Base-by-base conservation (phyloP, 495 filamentous ascomycete species). In the Penicillium coffeae region DNA sequence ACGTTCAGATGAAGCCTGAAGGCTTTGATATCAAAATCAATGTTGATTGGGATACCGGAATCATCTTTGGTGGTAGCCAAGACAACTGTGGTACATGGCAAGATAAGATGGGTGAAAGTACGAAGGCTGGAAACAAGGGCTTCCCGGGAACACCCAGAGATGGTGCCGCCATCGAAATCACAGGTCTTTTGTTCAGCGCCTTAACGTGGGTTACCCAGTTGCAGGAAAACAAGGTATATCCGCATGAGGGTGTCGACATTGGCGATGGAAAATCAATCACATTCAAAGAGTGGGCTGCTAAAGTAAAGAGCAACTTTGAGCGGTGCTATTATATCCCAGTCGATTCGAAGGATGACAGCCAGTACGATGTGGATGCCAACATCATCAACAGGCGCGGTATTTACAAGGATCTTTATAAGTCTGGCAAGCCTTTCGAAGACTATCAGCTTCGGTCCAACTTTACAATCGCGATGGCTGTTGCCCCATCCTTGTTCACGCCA, bases 61-160 rank as follows among this genome's bases (percentile, higher is more conserved):
- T 99, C 44, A 84, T 99, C 49, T 95, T 91, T 55, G 94, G 94
- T 32, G 94, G 94, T 30, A 96, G 86, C 54, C 89, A 96, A 62
- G 73, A 70, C 63, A 99, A 99, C 62, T 99, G 94, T 58, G 94
- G 94, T 45, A 99, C 94, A 3, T 99, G 94, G 94, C 95, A 96
- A 86, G 94, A 99, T 71, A 99, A 99, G 77, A 99, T 97, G 93
- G 94, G 94, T n/a, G 94, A 99, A 67, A 95, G 89, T 47, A 80
- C 87, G 46, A 88, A 83, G 47, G 94, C 94, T 18, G 84, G 87
- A 32, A 94, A 82, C 58, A 97, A 96, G 73, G 94, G 94, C 43
- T 72, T 93, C n/a, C 94, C 94, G 0, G 94, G 90, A 2, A 97
- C 94, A 20, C 94, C 94, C 30, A 81, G 94, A 59, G 94, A 99